Base-by-base conservation (phyloP, 352 stramenopile genomes). In the Pythium pectinolyticum region DNA sequence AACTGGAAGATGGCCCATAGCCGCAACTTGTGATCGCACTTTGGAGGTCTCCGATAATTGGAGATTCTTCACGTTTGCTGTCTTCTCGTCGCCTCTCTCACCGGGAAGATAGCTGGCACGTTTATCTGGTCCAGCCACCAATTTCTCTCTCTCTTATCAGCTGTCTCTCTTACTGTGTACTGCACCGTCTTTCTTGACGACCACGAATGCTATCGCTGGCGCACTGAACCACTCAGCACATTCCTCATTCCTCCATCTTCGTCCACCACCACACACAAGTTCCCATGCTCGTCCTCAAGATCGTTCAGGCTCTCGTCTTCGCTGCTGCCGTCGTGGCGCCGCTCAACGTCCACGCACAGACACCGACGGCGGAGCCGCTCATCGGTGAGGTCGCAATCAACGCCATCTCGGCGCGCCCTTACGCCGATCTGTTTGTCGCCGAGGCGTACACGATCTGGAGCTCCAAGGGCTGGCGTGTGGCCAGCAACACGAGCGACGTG, bases 361-460 rank as follows among this genome's bases (percentile, higher is more conserved):
- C 61, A 2, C 22, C 64, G 52, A 15, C 24, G 15, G 28, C 27
- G 27, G 48, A 74, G 56, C 62, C 43, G 30, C 27, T 77, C 62
- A 50, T 71, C 22, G 70, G 70, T 14, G 70, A 77, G 57, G 37
- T 60, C 27, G 22, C 45, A n/a, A 58, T 67, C 40, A 72, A 68
- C 30, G 46, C 41, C 5, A 25, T 62, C 31, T 68, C 61, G 31
- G 70, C 35, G 27, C 51, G 57, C 43, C 11, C 48, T 19, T 66
- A 65, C 57, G 70, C 70, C 5, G 59, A 77, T 53, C 10, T 10
- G 11, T 71, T 68, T 32, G 57, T 77, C 51, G 49, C 54, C 28
- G 70, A 77, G 34, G 70, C 70, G 24, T 59, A 67, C 46, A 24
- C 17, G 20, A 77, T 77, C 53, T 77, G 70, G 70, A 31, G 34